These are phyloP conservation scores for Phytophthora idaei DNA, from an alignment of 352 stramenopile genomes.

Conservation along the genomic window DNA sequence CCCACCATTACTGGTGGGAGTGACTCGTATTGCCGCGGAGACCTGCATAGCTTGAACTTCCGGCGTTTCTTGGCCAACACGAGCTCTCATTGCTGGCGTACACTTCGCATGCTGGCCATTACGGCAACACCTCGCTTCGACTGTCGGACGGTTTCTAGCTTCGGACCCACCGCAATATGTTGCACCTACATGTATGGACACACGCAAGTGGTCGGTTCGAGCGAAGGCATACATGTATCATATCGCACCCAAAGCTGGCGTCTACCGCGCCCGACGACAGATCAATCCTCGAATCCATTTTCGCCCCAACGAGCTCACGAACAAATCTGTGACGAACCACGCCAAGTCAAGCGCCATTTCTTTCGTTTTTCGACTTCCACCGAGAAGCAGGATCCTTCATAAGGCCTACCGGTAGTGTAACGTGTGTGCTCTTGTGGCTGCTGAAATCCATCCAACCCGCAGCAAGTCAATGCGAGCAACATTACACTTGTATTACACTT, in stretches of 20 bases:
- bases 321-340: conserved; percentile 11
- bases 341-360: background rate
- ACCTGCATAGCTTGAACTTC: conserved; percentile 14
- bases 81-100: conserved; percentile 8
- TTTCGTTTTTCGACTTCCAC: conserved; percentile 13
- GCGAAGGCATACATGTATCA: background rate
- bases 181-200: too few species aligned
- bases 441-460: too few species aligned
- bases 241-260: conserved; percentile 13
- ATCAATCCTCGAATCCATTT: conserved; percentile 14
- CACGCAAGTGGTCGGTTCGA: background rate
- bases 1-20: background rate
- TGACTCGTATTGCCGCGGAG: background rate
- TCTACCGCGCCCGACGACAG: background rate
- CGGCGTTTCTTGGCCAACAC: background rate
- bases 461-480: too few species aligned
- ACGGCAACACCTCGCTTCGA: background rate
- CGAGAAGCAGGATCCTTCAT: conserved; percentile 2
- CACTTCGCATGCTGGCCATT: conserved; percentile 1
- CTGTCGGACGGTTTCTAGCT: too few species aligned
- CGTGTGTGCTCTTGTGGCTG: too few species aligned
- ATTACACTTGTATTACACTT: too few species aligned
- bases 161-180: too few species aligned
- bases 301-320: conserved; percentile 14
- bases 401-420: too few species aligned